Percentiles rank a stretch among this genome's conserved stretches.
Evolutionary conservation across 768 basidiomycete genomes (phyloP).

Genomic region (Thelephora aurantiotincta): DNA sequence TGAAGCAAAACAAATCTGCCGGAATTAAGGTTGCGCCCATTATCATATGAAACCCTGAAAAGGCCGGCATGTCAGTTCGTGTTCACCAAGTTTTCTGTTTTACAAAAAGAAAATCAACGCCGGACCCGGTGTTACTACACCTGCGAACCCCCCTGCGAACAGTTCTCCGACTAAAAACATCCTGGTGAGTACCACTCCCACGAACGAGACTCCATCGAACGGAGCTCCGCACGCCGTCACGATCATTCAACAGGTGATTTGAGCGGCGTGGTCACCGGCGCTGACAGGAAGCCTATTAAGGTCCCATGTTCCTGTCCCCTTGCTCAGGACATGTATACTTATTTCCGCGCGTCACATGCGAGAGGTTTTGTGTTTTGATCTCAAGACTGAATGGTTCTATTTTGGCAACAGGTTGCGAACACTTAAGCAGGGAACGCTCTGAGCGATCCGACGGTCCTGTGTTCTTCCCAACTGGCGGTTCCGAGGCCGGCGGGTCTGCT

Average conservation of each 20-base stretch:
- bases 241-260: slow-evolving; percentile 18
- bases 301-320: slow-evolving; percentile 30
- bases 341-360: slow-evolving; percentile 11
- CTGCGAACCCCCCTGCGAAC: not conserved
- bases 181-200: too few relatives aligned
- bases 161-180: too few relatives aligned
- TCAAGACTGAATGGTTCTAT: not conserved
- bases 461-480: slow-evolving; percentile 53
- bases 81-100: slow-evolving; percentile 5
- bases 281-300: slow-evolving; percentile 21
- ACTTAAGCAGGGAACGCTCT: slow-evolving; percentile 47
- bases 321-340: slow-evolving; percentile 17
- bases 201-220: too few relatives aligned
- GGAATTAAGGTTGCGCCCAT: slow-evolving; percentile 46
- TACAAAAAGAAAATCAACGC: slow-evolving; percentile 13
- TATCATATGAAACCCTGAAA: slow-evolving; percentile 62
- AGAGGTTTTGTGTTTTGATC: not conserved
- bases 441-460: slow-evolving; percentile 49
- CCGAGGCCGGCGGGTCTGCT: slow-evolving; percentile 37
- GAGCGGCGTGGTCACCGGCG: slow-evolving; percentile 19
- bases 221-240: not conserved
- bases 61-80: slow-evolving; percentile 56
- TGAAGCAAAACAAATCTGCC: slow-evolving; percentile 32
- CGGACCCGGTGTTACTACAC: too few relatives aligned
- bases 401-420: slow-evolving; percentile 30